These are phyloP conservation scores for Pholiota molesta DNA, from an alignment of 768 basidiomycete species.

Conservation along the genomic window DNA sequence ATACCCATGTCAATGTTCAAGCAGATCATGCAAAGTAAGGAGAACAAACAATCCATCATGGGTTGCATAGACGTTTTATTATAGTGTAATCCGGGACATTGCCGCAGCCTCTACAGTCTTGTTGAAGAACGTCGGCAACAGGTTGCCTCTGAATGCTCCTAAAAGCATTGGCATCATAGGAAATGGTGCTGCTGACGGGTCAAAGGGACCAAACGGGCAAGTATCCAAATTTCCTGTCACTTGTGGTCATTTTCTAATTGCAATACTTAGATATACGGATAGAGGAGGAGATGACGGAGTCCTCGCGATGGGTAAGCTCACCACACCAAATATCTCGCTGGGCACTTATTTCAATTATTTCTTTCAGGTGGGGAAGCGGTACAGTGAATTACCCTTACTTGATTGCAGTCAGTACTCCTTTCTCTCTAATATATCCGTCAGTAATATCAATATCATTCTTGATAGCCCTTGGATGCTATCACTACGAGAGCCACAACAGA, in stretches of 20 bases:
- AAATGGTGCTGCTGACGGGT: constrained; percentile 56
- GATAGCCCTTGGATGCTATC: constrained; percentile 48
- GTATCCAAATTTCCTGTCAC: background rate
- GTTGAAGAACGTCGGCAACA: constrained; percentile 56
- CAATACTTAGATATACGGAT: constrained; percentile 41
- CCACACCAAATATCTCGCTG: background rate
- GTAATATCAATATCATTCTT: background rate
- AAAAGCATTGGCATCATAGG: constrained; percentile 60
- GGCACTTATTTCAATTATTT: background rate
- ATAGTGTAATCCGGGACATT: constrained; percentile 57
- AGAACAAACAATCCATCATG: too few relatives aligned
- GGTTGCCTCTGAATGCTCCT: constrained; percentile 48
- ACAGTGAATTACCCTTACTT: constrained; percentile 57
- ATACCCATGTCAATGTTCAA: constrained; percentile 58
- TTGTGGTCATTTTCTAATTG: background rate
- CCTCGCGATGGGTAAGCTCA: constrained; percentile 56
- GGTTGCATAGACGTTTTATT: background rate
- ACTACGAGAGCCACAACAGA: constrained; percentile 39
- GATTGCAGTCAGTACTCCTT: constrained; percentile 35
- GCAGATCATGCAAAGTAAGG: constrained; percentile 52
- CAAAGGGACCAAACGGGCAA: constrained; percentile 58
- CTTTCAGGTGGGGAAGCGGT: constrained; percentile 49
- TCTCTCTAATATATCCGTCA: background rate
- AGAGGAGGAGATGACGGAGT: constrained; percentile 60
- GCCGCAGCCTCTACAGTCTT: constrained; percentile 66